Evolutionary conservation across 2,329 filamentous ascomycete genomes (phyloP), one percentile per base, ranked within the genome.

Genomic region (Cytospora schulzeri): DNA sequence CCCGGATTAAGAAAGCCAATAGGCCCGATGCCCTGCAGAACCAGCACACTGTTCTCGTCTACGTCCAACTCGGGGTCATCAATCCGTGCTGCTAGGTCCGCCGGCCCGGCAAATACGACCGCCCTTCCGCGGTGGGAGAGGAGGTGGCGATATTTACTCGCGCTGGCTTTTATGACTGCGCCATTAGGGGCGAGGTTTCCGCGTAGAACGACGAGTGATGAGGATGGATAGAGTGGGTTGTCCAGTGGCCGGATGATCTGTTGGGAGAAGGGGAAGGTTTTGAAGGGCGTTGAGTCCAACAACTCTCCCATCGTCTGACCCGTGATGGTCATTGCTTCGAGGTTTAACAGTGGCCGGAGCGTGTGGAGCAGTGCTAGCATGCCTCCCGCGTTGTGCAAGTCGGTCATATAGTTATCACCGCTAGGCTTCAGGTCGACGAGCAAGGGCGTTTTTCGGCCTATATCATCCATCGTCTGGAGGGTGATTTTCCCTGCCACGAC

Each of bases 121-220:
- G 82, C 83, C 0, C 66, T 75, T 0, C 83, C 83, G 0, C 76
- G 75, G 65, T 85, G 82, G 9, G 70, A 67, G 0, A 85, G 74
- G 0, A 85, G 73, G 0, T 70, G 81, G 1, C 90, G 87, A 76
- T 97, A 88, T 73, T 96, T 97, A 11, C 78, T 81, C 0, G 93
- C 93, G 0, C 92, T 96, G 69, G 96, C 96, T 73, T 97, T 97
- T 65, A 93, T 91, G 0, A 97, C 91, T 0, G 93, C 91, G 9
- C 93, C 93, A 0, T 86, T 85, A 0, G 93, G 92, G 0, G 92
- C 91, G 0, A 97, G 83, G 70, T 97, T 97, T 0, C 93, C 93
- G 17, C 84, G 83, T 0, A 97, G 81, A 51, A 97, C 92, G 71
- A 93, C 90, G 4, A 97, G 83, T 66, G 94, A 91, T 0, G 93